Conservation (phyloP, 164 flowering plant species). For the Macadamia integrifolia region DNA sequence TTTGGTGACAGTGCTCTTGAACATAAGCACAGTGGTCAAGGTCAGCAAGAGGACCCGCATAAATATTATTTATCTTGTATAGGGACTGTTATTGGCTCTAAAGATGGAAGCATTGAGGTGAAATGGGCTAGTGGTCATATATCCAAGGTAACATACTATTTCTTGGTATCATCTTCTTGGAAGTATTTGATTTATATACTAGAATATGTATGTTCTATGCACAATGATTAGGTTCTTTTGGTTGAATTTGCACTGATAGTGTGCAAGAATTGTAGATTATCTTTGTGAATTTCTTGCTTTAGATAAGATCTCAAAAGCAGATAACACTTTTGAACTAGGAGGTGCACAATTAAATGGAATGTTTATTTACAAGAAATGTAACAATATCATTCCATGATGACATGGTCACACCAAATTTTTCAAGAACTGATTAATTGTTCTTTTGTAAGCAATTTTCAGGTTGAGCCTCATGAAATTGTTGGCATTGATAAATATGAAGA, state of each 20-base stretch:
- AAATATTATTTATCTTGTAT: conserved; percentile 38
- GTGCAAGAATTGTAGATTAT: background rate
- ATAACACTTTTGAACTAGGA: background rate
- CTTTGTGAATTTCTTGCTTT: background rate
- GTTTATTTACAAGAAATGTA: no score
- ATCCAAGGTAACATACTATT: conserved; percentile 47
- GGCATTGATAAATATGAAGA: conserved; percentile 51
- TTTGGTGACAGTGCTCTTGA: conserved; percentile 10
- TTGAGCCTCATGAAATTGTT: conserved; percentile 62
- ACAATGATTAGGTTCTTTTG: background rate
- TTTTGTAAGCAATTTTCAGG: conserved; percentile 37
- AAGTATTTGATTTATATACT: background rate
- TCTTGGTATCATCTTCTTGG: conserved; percentile 1
- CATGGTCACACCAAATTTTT: no score
- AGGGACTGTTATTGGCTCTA: conserved; percentile 59
- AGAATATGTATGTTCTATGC: background rate
- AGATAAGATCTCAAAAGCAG: background rate
- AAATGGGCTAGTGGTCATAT: conserved; percentile 75
- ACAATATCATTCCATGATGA: no score
- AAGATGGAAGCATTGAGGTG: conserved; percentile 63
- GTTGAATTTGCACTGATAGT: background rate
- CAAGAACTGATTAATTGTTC: background rate
- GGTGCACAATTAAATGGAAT: no score
- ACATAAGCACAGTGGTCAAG: conserved; percentile 10
- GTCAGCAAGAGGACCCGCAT: conserved; percentile 8